A percentile compares a stretch with the other conserved stretches of the same genome.
Conservation (phyloP, 192 early-diverging fungal genomes). For the Coemansia sp. region DNA sequence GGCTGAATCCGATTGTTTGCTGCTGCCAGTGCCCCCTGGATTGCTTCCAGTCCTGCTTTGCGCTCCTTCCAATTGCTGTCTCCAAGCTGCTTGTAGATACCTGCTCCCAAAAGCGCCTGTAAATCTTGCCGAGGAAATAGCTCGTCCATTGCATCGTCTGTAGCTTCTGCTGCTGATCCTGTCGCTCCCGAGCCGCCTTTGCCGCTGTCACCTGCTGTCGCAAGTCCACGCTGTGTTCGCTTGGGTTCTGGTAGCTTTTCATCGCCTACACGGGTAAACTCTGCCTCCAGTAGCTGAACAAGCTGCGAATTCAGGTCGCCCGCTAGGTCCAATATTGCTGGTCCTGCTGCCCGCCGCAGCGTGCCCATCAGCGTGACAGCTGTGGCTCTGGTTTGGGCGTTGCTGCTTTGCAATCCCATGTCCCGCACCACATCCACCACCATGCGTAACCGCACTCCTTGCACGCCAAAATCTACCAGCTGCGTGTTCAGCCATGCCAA, state of each 20-base stretch:
- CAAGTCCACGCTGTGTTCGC: constrained; percentile 29
- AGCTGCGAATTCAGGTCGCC: constrained; percentile 83
- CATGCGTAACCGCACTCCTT: constrained; percentile 69
- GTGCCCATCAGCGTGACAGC: constrained; percentile 80
- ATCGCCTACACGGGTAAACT: constrained; percentile 85
- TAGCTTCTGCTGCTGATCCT: constrained; percentile 2
- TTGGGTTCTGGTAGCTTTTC: constrained; percentile 49
- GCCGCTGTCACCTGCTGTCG: neutral
- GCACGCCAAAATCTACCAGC: constrained; percentile 87
- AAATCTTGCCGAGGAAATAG: constrained; percentile 89
- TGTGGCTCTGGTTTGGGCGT: constrained; percentile 75
- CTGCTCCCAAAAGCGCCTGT: constrained; percentile 56
- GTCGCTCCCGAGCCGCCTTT: constrained; percentile 3
- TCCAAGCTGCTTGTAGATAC: constrained; percentile 56
- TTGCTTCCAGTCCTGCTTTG: constrained; percentile 86
- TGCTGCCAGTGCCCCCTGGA: constrained; percentile 68
- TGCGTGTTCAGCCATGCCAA: constrained; percentile 82
- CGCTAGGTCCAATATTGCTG: constrained; percentile 76
- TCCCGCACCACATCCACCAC: constrained; percentile 85
- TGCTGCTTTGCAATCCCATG: constrained; percentile 73
- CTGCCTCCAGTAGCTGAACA: constrained; percentile 81
- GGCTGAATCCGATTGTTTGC: constrained; percentile 83
- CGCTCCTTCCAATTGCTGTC: constrained; percentile 91
- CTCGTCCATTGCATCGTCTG: constrained; percentile 69
- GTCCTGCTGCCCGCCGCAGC: constrained; percentile 77